Evolutionary conservation across 129 eudicot species (phyloP).

Genomic region (Escallonia rubra): DNA sequence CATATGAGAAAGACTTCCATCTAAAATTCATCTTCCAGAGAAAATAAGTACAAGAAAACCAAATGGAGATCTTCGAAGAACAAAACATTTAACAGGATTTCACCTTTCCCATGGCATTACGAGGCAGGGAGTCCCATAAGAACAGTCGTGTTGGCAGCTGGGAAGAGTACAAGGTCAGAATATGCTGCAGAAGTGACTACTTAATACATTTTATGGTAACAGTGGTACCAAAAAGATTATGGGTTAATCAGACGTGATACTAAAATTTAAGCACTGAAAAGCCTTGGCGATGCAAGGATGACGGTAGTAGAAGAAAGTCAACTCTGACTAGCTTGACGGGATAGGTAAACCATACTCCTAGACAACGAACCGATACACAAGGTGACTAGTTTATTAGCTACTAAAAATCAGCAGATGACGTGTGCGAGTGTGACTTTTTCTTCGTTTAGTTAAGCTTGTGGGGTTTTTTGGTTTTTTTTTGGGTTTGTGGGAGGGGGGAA

Average conservation of each 20-base stretch:
- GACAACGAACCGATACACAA: too few relatives aligned
- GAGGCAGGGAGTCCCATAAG: conserved; percentile 88
- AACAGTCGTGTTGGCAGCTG: conserved; percentile 84
- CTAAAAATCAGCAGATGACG: background rate
- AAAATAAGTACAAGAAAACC: background rate
- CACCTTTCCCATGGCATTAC: conserved; percentile 99
- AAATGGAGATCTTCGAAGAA: background rate
- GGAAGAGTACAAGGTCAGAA: background rate
- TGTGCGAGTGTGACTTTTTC: background rate
- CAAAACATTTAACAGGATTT: conserved; percentile 3
- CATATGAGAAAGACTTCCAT: background rate
- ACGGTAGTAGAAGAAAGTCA: too few relatives aligned
- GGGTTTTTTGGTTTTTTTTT: background rate
- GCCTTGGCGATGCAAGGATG: too few relatives aligned
- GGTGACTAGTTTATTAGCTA: too few relatives aligned
- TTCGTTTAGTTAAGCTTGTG: too few relatives aligned
- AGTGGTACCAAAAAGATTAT: background rate
- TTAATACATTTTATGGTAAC: too few relatives aligned
- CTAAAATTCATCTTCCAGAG: background rate
- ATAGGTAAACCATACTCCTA: too few relatives aligned
- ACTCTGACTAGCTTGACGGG: too few relatives aligned
- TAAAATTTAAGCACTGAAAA: too few relatives aligned
- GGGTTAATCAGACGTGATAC: background rate
- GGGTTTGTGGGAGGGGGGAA: background rate
- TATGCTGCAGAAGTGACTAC: too few relatives aligned